Evolutionary conservation across 495 filamentous ascomycete species (phyloP).

Genomic region (Aspergillus indologenus): DNA sequence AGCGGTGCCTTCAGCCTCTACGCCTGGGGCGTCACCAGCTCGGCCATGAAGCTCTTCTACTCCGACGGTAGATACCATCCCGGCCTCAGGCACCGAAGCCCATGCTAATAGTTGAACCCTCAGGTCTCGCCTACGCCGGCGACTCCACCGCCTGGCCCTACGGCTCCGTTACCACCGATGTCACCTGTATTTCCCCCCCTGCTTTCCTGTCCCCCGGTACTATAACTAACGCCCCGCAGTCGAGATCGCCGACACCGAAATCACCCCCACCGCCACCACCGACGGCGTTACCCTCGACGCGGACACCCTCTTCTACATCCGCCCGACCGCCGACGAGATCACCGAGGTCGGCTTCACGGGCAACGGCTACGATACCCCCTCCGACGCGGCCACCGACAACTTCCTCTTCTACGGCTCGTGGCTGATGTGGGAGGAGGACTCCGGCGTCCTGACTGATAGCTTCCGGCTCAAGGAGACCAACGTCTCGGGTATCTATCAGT

Average conservation of each 20-base stretch:
- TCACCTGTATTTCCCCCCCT: neutral
- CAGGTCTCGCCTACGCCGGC: slow-evolving; percentile 3
- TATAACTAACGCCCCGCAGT: neutral
- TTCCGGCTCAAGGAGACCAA: slow-evolving; percentile 5
- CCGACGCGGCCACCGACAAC: neutral
- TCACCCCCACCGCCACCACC: neutral
- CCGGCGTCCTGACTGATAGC: neutral
- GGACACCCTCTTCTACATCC: slow-evolving; percentile 3
- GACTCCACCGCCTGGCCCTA: slow-evolving; percentile 3
- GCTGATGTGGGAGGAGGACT: slow-evolving; percentile 5
- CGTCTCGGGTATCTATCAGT: neutral
- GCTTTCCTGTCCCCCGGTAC: neutral
- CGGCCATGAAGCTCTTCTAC: neutral
- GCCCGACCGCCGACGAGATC: neutral
- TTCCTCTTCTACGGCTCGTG: slow-evolving; percentile 4
- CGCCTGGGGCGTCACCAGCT: neutral
- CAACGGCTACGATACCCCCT: slow-evolving; percentile 1
- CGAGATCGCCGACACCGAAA: neutral
- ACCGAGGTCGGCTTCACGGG: neutral
- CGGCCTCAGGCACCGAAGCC: neutral
- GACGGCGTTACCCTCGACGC: neutral
- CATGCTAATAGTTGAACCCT: neutral
- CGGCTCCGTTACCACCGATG: slow-evolving; percentile 1
- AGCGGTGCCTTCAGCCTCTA: slow-evolving; percentile 1
- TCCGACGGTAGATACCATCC: neutral